Evolutionary conservation across 768 basidiomycete genomes (phyloP).

Genomic region (Tricholoma matsutake): DNA sequence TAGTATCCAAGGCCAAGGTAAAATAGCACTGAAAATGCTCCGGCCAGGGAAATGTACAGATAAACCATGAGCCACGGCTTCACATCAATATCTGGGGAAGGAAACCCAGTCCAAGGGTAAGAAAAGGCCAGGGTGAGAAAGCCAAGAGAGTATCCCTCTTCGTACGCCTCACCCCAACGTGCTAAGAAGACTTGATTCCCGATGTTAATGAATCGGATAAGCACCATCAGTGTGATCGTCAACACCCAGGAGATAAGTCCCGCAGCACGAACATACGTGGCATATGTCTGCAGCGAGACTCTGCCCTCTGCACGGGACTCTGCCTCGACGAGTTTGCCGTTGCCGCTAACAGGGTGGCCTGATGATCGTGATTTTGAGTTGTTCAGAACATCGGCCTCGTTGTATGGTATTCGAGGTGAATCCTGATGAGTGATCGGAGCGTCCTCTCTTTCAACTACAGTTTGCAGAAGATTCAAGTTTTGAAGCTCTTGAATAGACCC

Average conservation of each 20-base stretch:
- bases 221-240: constrained; percentile 48
- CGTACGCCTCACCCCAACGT: constrained; percentile 67
- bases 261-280: constrained; percentile 61
- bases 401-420: constrained; percentile 16
- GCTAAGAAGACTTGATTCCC: constrained; percentile 66
- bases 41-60: constrained; percentile 56
- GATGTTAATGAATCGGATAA: constrained; percentile 55
- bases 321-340: constrained; percentile 58
- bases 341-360: constrained; percentile 33
- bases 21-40: constrained; percentile 49
- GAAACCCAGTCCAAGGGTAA: constrained; percentile 48
- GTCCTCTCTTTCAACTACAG: constrained; percentile 46
- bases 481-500: constrained; percentile 49
- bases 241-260: constrained; percentile 54
- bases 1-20: constrained; percentile 66
- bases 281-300: constrained; percentile 56
- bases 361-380: constrained; percentile 1
- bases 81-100: constrained; percentile 57
- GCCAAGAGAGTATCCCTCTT: constrained; percentile 25
- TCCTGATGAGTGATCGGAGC: constrained; percentile 30
- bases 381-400: constrained; percentile 31
- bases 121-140: constrained; percentile 5
- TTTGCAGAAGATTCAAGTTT: constrained; percentile 39
- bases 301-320: constrained; percentile 67
- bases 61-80: constrained; percentile 66